Percentiles rank a stretch among this genome's conserved stretches.
Evolutionary conservation across 352 stramenopile genomes (phyloP).

Genomic region (Phytophthora macrochlamydospora): DNA sequence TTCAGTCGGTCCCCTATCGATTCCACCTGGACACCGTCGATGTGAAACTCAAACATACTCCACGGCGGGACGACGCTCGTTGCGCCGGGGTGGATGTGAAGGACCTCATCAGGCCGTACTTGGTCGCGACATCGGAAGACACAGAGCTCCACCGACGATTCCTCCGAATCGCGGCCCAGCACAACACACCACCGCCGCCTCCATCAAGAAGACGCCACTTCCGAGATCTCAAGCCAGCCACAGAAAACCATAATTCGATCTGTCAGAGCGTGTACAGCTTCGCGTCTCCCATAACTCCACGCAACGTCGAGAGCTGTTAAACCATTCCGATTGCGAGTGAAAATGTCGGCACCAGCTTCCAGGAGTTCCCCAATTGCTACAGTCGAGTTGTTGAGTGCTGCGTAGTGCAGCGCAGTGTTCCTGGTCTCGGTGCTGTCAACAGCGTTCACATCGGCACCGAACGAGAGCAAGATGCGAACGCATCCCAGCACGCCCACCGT

Average conservation of each 20-base stretch:
- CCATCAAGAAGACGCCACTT: conserved; percentile 29
- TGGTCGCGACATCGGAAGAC: conserved; percentile 1
- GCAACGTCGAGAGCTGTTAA: conserved; percentile 55
- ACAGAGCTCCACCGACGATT: conserved; percentile 34
- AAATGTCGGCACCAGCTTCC: conserved; percentile 36
- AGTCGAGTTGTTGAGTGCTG: conserved; percentile 33
- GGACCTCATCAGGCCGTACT: conserved; percentile 5
- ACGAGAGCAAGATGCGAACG: neutral
- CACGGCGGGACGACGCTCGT: neutral
- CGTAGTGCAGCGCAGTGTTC: conserved; percentile 62
- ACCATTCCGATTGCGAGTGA: conserved; percentile 46
- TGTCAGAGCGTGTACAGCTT: conserved; percentile 34
- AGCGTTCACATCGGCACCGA: conserved; percentile 41
- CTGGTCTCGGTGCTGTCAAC: conserved; percentile 29
- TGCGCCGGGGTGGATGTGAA: neutral
- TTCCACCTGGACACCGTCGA: neutral
- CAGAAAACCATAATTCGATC: conserved; percentile 41
- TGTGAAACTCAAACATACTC: neutral
- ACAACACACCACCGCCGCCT: conserved; percentile 50
- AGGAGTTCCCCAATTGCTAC: conserved; percentile 46
- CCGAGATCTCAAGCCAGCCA: conserved; percentile 40
- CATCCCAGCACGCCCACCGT: conserved; percentile 46
- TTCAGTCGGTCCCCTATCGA: neutral
- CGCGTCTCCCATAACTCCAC: conserved; percentile 30
- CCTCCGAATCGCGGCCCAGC: conserved; percentile 40